Conservation (phyloP, 164 flowering plant genomes). For the Liquidambar formosana region DNA sequence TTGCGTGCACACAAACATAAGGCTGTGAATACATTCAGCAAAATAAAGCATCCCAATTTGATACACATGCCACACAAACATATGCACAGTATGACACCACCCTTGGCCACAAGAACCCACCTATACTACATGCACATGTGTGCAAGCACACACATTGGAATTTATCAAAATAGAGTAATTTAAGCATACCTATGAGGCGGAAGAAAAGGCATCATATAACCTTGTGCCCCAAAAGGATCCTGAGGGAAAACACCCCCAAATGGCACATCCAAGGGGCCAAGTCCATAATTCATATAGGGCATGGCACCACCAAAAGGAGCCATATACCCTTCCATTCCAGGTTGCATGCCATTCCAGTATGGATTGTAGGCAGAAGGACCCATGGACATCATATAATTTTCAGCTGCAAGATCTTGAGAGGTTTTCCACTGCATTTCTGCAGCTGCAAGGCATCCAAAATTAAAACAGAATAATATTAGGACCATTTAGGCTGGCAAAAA, state of each 20-base stretch:
- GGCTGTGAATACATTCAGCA: no score
- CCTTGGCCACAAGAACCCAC: no score
- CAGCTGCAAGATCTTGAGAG: constrained; percentile 62
- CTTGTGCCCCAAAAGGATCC: constrained; percentile 66
- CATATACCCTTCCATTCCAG: constrained; percentile 68
- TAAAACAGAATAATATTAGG: not conserved
- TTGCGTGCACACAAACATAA: no score
- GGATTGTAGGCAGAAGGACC: constrained; percentile 65
- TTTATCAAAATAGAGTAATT: not conserved
- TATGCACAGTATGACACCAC: no score
- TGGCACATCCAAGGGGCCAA: constrained; percentile 64
- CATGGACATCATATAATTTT: constrained; percentile 67
- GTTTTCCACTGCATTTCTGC: constrained; percentile 70
- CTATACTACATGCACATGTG: no score
- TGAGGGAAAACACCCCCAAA: constrained; percentile 61
- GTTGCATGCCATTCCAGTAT: constrained; percentile 71
- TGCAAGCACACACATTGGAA: no score
- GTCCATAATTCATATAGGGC: constrained; percentile 67
- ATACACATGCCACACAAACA: no score
- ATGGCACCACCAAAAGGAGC: constrained; percentile 55
- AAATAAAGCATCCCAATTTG: no score
- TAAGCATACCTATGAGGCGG: constrained; percentile 57
- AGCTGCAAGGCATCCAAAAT: constrained; percentile 22
- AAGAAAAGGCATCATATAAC: constrained; percentile 53
- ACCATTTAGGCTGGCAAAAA: not conserved